Base-by-base conservation (phyloP, 2,329 filamentous ascomycete species). In the Colletotrichum tofieldiae region DNA sequence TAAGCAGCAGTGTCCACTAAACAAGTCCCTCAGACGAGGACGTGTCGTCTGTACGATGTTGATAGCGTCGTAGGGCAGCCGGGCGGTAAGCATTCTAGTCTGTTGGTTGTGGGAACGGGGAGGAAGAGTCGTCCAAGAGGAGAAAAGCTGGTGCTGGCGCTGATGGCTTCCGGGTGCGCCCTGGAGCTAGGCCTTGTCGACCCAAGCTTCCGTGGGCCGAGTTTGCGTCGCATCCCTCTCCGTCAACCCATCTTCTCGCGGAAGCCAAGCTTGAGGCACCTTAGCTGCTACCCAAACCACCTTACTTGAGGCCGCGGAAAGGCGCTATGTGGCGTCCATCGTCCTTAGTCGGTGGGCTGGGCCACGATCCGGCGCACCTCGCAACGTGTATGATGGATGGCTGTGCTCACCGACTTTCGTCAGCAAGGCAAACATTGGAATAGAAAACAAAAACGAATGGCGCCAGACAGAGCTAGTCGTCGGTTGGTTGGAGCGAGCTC, bases 191-290 rank as follows among this genome's bases (percentile, higher is more conserved):
- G 47, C 69, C 65, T 68, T 37, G 59, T 32, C 39, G 65, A 70
- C 47, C 58, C 66, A 65, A 70, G 65, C 59, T 69, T 60, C 66
- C 59, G 70, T 55, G 65, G 54, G 65, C 65, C 70, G 54, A 65
- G 59, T 70, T 63, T 69, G 59, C 65, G 45, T 72, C 69, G 66
- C 65, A 72, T 72, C 65, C 70, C 70, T 59, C 70, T 64, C 70
- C 65, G 47, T 70, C 70, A 70, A 65, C 70, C 41, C 70, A 70
- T 72, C 70, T 72, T 60, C 26, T 47, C n/a, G 59, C 55, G 70
- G 70, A 60, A 72, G 70, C 70, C 70, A 72, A 72, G 66, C 61
- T 65, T 41, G 60, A 65, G 54, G 60, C 41, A 72, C 59, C 65
- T 72, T 65, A 61, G 70, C 65, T 72, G 70, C 66, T 64, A 72